These are phyloP conservation scores for Paxillus involutus DNA, from an alignment of 768 basidiomycete species.

Conservation along the genomic window DNA sequence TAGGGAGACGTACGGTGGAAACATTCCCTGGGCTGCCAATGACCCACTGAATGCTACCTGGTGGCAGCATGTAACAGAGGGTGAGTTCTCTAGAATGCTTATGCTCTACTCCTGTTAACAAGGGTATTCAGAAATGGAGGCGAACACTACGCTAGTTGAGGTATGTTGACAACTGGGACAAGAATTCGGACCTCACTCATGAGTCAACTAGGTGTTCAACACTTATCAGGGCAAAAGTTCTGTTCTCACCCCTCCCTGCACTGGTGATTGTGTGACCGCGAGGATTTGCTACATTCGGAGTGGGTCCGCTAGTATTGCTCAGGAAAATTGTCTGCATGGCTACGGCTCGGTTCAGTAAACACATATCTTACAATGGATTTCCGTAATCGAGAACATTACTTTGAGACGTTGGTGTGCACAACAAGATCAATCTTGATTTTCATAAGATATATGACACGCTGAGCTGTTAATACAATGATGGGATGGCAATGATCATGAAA, in stretches of 20 bases:
- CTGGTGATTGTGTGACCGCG: slow-evolving; percentile 58
- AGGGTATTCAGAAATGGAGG: slow-evolving; percentile 49
- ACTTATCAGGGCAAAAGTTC: slow-evolving; percentile 73
- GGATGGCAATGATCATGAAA: neutral
- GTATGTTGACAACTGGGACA: slow-evolving; percentile 34
- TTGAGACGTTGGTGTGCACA: neutral
- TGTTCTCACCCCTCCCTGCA: slow-evolving; percentile 52
- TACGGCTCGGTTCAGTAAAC: slow-evolving; percentile 63
- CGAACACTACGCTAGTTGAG: slow-evolving; percentile 54
- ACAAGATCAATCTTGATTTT: neutral
- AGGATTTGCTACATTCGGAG: slow-evolving; percentile 80
- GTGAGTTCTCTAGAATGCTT: slow-evolving; percentile 35
- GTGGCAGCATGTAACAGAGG: slow-evolving; percentile 81
- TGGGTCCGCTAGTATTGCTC: slow-evolving; percentile 62
- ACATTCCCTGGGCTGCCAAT: slow-evolving; percentile 52
- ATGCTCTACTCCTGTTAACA: neutral
- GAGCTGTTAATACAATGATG: slow-evolving; percentile 13
- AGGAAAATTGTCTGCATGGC: slow-evolving; percentile 57
- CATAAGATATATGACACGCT: slow-evolving; percentile 1
- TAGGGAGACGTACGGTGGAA: slow-evolving; percentile 62
- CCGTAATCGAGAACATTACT: neutral
- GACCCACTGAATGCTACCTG: slow-evolving; percentile 81
- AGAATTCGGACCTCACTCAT: slow-evolving; percentile 2
- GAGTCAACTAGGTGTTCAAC: slow-evolving; percentile 53
- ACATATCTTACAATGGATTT: neutral